Base-by-base conservation (phyloP, 1,284 basidiomycete genomes). In the Heterobasidion irregulare region DNA sequence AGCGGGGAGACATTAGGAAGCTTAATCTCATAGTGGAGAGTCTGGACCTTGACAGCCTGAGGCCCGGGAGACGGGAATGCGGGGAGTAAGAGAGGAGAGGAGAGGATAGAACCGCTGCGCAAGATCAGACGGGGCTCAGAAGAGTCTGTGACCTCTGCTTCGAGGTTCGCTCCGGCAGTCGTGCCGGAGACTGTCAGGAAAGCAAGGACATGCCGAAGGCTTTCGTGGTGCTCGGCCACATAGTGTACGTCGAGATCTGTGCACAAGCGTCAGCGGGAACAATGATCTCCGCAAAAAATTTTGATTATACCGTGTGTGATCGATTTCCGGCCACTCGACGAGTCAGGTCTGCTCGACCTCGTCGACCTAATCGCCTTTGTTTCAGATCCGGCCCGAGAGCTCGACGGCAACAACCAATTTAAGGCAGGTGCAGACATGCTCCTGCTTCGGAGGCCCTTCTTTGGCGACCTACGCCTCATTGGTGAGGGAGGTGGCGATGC, bases 161-260 rank as follows among this genome's bases (percentile, higher is more conserved):
- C 81, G 35, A 86, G 68, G 36, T 79, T 77, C 8, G 70, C 67
- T 1, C 75, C 77, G 1, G 76, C 70, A 1, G 69, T 70, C 10
- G 73, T 66, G 4, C 78, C 77, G 7, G 72, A 72, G 18, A 79
- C 71, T 13, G 74, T 77, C 52, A 84, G 68, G 66, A 91, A 89
- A 8, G 90, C 77, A 44, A 91, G 75, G 18, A 93, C 77, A 55
- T 86, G 83, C 18, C 83, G 82, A 0, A 94, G 77, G 54, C 82
- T 89, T 65, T 93, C 90, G 66, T 94, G 90, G 64, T 89, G 80
- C 66, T 94, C 92, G 3, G 89, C 90, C 35, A 94, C 78, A 63
- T 89, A 93, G 15, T 74, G 68, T 10, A 89, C 75, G 47, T 84
- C 78, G 46, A 90, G 59, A 6, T 55, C 55, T 47, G 45, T 48